Percentiles rank a stretch among this genome's conserved stretches.
Evolutionary conservation across 1,284 basidiomycete species (phyloP).

Genomic region (Pyrrhoderma lamaoense): DNA sequence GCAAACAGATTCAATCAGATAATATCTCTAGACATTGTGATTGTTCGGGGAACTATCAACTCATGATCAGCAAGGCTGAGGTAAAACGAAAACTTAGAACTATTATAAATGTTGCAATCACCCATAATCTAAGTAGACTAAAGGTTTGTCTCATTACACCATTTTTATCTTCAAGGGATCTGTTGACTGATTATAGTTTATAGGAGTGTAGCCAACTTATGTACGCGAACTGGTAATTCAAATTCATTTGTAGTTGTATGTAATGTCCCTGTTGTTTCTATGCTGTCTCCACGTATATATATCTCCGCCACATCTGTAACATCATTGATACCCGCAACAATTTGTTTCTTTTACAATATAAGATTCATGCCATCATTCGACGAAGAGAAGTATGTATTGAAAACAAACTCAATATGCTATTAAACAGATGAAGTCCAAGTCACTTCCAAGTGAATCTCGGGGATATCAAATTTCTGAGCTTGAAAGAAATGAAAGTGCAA

Average conservation of each 20-base stretch:
- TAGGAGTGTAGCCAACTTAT: conserved; percentile 23
- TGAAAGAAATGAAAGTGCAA: background rate
- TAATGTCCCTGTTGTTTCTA: background rate
- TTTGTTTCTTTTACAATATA: too few species aligned
- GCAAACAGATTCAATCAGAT: conserved; percentile 82
- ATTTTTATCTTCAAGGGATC: background rate
- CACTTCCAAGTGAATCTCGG: too few species aligned
- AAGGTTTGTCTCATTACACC: conserved; percentile 40
- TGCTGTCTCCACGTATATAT: background rate
- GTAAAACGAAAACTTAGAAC: conserved; percentile 64
- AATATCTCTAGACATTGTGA: conserved; percentile 81
- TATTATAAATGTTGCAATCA: conserved; percentile 73
- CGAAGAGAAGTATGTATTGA: too few species aligned
- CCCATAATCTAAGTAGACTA: conserved; percentile 58
- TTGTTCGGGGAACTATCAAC: conserved; percentile 81
- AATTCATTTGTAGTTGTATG: background rate
- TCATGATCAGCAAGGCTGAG: conserved; percentile 66
- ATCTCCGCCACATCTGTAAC: too few species aligned
- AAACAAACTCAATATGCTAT: too few species aligned
- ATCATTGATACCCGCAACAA: too few species aligned
- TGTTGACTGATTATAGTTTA: background rate
- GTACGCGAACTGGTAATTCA: conserved; percentile 19
- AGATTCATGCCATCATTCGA: too few species aligned
- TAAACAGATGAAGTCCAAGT: too few species aligned
- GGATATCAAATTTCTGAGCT: too few species aligned